Evolutionary conservation across 306 rosid species (phyloP), one percentile per base, ranked within the genome.

Genomic region (Abrus pulchellus): DNA sequence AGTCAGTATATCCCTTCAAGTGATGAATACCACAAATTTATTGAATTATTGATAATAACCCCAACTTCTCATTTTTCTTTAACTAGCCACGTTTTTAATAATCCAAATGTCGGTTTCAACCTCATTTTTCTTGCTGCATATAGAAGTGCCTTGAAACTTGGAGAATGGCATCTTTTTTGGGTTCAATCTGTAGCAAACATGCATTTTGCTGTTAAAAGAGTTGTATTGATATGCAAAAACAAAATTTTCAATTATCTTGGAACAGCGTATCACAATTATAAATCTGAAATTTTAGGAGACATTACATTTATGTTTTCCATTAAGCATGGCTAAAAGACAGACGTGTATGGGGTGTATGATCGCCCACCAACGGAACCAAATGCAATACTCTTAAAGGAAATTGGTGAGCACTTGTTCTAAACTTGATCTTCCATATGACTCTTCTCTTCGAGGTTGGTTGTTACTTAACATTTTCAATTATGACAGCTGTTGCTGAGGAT

Each of bases 291-390:
- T 52, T 77, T 63, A 73, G 66, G 56, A 9, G 45, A 78, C 64
- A 67, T 67, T 77, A 12, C 41, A 74, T 74, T 59, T 61, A 77
- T 82, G 85, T 88, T 83, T 85, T 87, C 90, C 69, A 47, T 77
- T 83, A 55, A 86, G 64, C 54, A 41, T 82, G 54, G 81, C 61
- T 84, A 20, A 67, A 90, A 93, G 99, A 94, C 97, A 3, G 97
- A 94, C 86, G 99, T 94, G 76, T 84, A 78, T 3, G 97, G 97
- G 5, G 99, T 94, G 33, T 94, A 94, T 80, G 94, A 93, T 83
- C 92, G 94, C 41, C 99, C 99, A 14, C 97, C 97, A 43, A 81
- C 85, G 2, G 95, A 92, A 56, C 82, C 92, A 49, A 43, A 80
- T 82, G 99, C 99, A 3, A 54, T 91, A 32, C 97, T 94, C 76